A percentile compares a stretch with the other conserved stretches of the same genome.
These are phyloP conservation scores for Tetracladium marchalianum DNA, from an alignment of 495 filamentous ascomycete species.

Conservation along the genomic window DNA sequence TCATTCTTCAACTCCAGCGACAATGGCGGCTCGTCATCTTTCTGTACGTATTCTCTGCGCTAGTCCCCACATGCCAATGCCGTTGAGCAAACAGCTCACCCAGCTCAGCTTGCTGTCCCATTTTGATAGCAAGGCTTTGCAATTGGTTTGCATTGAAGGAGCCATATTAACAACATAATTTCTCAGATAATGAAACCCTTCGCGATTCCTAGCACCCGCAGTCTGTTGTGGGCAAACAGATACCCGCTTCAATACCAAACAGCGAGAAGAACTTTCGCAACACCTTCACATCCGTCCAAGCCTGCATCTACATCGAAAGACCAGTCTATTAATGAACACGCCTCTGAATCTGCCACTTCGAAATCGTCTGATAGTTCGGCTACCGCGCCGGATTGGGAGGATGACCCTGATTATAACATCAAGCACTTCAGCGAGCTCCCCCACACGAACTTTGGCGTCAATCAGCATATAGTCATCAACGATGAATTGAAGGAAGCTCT, in stretches of 20 bases:
- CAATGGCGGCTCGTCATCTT: constrained; percentile 16
- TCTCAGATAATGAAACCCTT: too few species aligned
- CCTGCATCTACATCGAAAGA: background rate
- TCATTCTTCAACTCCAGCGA: background rate
- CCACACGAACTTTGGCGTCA: constrained; percentile 80
- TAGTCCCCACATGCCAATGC: background rate
- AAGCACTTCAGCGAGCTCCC: constrained; percentile 79
- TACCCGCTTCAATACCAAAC: too few species aligned
- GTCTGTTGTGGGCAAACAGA: too few species aligned
- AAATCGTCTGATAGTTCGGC: background rate
- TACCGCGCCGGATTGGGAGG: constrained; percentile 52
- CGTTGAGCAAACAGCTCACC: too few species aligned
- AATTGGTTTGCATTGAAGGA: too few species aligned
- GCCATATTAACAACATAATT: too few species aligned
- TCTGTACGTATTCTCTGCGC: constrained; percentile 4
- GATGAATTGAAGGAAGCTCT: constrained; percentile 87
- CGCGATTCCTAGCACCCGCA: too few species aligned
- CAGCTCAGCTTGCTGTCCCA: too few species aligned
- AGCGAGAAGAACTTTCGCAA: too few species aligned
- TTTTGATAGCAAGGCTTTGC: too few species aligned
- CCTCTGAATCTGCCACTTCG: background rate
- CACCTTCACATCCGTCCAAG: too few species aligned
- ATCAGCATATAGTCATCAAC: constrained; percentile 91
- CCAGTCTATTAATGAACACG: background rate
- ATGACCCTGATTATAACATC: constrained; percentile 64